Evolutionary conservation across 176 grass and related monocot genomes (phyloP), one percentile per base, ranked within the genome.

Genomic region (Zizania latifolia): DNA sequence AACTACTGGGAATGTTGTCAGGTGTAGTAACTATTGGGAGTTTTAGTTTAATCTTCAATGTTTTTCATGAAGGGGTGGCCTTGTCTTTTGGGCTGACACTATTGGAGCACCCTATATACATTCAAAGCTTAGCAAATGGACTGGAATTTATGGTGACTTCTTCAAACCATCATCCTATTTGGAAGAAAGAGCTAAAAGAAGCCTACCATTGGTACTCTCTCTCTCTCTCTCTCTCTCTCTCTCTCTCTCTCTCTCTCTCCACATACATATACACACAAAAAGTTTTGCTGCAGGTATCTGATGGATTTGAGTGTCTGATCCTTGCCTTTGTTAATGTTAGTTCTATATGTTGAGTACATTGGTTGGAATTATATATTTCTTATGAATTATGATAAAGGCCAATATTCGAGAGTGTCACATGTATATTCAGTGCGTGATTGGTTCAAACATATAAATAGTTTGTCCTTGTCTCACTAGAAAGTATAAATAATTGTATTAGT

Each of bases 21-120:
- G 60, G 38, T 38, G 29, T 27, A 0, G 8, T 60, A 30, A 12
- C n/a, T 75, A 33, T 35, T 74, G 19, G 39, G 24, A 33, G 39
- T 33, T n/a, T 70, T n/a, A 33, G 24, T 74, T 74, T 65, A 84
- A 74, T 58, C 29, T 71, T 9, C 13, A 4, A 23, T 36, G 10
- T 33, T 67, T 28, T 71, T 31, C 19, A 76, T 91, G 81, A 80
- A 98, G 94, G 86, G 94, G 94, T 61, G 94, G 94, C n/a, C 84
- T 94, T 58, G 8, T 98, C 39, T 94, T 94, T 67, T 98, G 94
- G 91, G 91, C 86, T 77, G 94, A 98, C 30, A 86, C 91, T 62
- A 41, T 98, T 44, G 91, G 94, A 59, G 86, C 91, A 63, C 75
- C 71, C 69, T 92, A 94, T 53, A 94, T 98, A 78, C 31, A 90